phyloP scores from a whole-genome alignment of 2,329 filamentous ascomycete species.

The Neoarthrinium moseri region DNA sequence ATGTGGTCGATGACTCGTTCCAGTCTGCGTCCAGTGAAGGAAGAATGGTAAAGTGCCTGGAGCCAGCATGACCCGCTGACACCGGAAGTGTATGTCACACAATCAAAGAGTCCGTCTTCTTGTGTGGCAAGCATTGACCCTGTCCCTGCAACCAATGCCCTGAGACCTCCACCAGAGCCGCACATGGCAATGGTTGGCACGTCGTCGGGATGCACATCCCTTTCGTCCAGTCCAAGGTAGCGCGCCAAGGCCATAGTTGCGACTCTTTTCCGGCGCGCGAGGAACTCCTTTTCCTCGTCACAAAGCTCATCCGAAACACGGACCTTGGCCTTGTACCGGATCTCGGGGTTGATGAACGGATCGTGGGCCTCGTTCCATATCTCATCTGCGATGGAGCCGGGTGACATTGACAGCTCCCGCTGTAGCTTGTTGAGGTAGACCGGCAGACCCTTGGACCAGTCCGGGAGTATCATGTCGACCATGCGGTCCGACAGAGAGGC shows the following conservation, averaged over 20 bases:
- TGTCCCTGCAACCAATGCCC: conserved; percentile 86
- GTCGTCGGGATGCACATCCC: conserved; percentile 87
- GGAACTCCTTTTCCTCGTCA: conserved; percentile 75
- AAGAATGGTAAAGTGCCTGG: conserved; percentile 82
- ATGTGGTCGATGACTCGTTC: conserved; percentile 76
- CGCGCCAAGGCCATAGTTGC: conserved; percentile 73
- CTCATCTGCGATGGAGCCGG: conserved; percentile 85
- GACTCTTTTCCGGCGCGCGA: conserved; percentile 65
- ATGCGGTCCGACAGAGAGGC: conserved; percentile 54
- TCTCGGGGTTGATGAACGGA: conserved; percentile 80
- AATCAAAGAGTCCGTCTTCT: conserved; percentile 89
- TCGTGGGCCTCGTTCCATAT: conserved; percentile 93
- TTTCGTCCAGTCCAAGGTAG: conserved; percentile 76
- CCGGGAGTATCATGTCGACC: conserved; percentile 72
- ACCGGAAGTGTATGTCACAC: conserved; percentile 89
- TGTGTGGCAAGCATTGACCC: conserved; percentile 83
- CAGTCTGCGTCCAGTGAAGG: conserved; percentile 68
- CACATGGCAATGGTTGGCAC: conserved; percentile 92
- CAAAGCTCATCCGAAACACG: conserved; percentile 81
- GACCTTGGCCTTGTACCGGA: conserved; percentile 76
- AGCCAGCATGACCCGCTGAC: conserved; percentile 97
- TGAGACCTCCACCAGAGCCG: conserved; percentile 86
- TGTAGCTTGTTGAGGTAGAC: conserved; percentile 80
- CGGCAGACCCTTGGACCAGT: conserved; percentile 78
- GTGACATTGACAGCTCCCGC: conserved; percentile 80